These are phyloP conservation scores for Podospora conica DNA, from an alignment of 495 filamentous ascomycete species.

Conservation along the genomic window DNA sequence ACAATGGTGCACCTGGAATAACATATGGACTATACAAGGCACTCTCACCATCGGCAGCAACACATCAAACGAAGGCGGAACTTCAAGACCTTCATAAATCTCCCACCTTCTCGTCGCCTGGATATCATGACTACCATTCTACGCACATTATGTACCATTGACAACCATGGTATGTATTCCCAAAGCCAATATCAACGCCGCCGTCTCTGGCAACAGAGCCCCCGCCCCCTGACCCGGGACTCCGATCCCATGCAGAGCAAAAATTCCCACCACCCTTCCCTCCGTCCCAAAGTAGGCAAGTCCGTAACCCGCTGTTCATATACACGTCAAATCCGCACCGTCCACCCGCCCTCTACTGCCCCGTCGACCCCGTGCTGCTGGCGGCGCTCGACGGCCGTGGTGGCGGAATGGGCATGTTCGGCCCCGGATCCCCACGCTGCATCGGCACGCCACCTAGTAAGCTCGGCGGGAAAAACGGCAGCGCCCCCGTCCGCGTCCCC, in stretches of 20 bases:
- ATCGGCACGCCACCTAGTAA: constrained; percentile 41
- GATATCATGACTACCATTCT: not conserved
- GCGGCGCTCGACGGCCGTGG: constrained; percentile 39
- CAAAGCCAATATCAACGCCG: not conserved
- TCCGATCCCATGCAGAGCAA: not conserved
- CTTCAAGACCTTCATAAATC: not conserved
- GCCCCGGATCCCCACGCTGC: constrained; percentile 34
- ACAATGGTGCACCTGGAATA: too few species aligned
- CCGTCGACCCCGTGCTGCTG: constrained; percentile 34
- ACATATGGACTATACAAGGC: too few species aligned
- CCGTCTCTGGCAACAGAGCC: not conserved
- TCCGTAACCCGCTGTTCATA: constrained; percentile 1
- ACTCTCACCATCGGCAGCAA: not conserved
- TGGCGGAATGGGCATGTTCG: constrained; percentile 29
- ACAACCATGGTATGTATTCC: not conserved
- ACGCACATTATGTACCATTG: not conserved
- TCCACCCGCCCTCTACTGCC: constrained; percentile 17
- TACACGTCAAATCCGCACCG: not conserved
- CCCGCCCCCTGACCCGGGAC: not conserved
- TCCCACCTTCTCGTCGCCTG: not conserved
- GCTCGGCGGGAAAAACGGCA: constrained; percentile 14
- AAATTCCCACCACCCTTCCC: not conserved
- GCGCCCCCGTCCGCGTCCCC: constrained; percentile 1
- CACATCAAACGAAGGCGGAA: not conserved
- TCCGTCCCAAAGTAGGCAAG: not conserved